Evolutionary conservation across 768 basidiomycete species (phyloP).

Genomic region (Lepiota subincarnata): DNA sequence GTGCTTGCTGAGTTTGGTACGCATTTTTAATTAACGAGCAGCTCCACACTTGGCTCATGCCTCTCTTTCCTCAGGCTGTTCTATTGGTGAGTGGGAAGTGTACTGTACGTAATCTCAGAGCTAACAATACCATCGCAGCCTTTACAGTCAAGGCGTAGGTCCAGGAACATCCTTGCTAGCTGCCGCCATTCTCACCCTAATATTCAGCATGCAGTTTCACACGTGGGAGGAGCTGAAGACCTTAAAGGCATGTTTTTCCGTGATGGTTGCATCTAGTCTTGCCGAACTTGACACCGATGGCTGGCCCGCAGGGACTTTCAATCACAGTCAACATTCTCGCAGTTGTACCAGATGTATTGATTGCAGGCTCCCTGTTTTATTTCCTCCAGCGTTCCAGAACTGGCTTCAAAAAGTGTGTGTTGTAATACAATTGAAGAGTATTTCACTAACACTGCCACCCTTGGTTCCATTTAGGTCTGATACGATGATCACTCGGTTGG

Average conservation of each 20-base stretch:
- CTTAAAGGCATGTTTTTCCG: constrained; percentile 36
- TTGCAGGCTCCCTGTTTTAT: constrained; percentile 44
- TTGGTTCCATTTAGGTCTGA: constrained; percentile 34
- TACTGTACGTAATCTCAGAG: constrained; percentile 4
- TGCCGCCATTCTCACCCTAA: neutral
- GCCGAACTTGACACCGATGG: constrained; percentile 5
- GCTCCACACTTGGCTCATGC: neutral
- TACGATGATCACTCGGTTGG: constrained; percentile 49
- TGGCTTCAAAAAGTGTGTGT: constrained; percentile 45
- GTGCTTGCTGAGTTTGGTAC: constrained; percentile 50
- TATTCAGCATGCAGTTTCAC: constrained; percentile 33
- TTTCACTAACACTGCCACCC: neutral
- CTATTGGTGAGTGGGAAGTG: constrained; percentile 32
- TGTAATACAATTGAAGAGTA: neutral
- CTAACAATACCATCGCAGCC: constrained; percentile 22
- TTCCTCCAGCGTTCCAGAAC: constrained; percentile 49
- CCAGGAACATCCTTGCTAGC: neutral
- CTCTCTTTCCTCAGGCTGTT: constrained; percentile 28
- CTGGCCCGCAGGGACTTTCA: constrained; percentile 39
- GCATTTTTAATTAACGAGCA: constrained; percentile 9
- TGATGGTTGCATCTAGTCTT: constrained; percentile 1
- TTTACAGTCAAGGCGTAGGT: constrained; percentile 48
- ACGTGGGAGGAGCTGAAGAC: constrained; percentile 40
- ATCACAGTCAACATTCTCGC: constrained; percentile 54
- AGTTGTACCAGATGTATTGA: constrained; percentile 45